Conservation (phyloP, 176 grass and related monocot genomes). For the Microstegium vimineum region DNA sequence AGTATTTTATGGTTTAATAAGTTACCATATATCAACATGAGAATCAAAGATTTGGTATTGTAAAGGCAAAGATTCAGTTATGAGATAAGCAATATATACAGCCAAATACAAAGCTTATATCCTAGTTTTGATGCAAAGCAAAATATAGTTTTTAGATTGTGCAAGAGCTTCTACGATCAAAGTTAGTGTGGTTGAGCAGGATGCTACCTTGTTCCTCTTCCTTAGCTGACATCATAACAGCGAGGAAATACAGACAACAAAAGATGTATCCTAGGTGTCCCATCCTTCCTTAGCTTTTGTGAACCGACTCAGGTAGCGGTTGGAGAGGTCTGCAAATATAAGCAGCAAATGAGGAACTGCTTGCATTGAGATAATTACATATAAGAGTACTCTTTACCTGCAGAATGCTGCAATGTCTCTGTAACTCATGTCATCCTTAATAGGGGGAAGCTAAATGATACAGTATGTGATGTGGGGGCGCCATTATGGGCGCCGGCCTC, state of each 20-base stretch:
- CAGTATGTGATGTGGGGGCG: too few relatives aligned
- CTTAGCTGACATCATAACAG: background rate
- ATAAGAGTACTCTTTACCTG: background rate
- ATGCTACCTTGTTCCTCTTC: background rate
- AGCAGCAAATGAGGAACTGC: background rate
- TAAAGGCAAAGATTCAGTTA: background rate
- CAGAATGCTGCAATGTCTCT: background rate
- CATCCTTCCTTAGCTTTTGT: too few relatives aligned
- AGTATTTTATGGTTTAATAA: background rate
- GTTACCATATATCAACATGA: background rate
- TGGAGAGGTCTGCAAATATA: background rate
- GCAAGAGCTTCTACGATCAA: background rate
- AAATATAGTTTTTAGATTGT: background rate
- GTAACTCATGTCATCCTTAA: background rate
- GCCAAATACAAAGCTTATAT: background rate
- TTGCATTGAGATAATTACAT: background rate
- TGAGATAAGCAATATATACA: background rate
- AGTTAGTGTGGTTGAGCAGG: background rate
- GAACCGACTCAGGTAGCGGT: background rate
- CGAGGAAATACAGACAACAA: background rate
- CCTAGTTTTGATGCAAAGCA: background rate
- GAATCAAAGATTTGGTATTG: background rate
- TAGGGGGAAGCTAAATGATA: background rate
- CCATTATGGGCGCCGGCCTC: too few relatives aligned
- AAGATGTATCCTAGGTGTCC: background rate